Evolutionary conservation across 139 green algal species (phyloP).

Genomic region (Closterium sp.): DNA sequence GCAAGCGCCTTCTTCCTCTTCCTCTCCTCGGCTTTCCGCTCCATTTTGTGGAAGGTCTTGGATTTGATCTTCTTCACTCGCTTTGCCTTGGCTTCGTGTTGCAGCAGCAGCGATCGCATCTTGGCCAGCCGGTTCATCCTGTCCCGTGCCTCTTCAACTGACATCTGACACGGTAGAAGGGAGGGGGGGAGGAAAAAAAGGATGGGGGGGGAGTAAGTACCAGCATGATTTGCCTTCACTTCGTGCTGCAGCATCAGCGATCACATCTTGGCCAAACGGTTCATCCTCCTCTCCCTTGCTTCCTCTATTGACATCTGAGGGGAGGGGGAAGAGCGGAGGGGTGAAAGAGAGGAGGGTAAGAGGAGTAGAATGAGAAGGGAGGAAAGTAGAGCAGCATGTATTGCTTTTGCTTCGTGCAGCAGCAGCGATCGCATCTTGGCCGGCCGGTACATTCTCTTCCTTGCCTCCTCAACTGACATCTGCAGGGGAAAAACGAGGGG

Average conservation of each 20-base stretch:
- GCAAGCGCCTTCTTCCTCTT: background rate
- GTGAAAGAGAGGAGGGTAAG: background rate
- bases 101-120: conserved; percentile 78
- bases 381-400: too few species aligned
- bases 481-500: background rate
- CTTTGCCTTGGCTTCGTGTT: conserved; percentile 86
- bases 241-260: conserved; percentile 83
- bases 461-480: conserved; percentile 74
- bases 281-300: conserved; percentile 38
- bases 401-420: conserved; percentile 88
- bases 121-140: conserved; percentile 56
- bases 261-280: conserved; percentile 57
- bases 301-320: conserved; percentile 71
- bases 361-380: too few species aligned
- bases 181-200: background rate
- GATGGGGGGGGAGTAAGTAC: background rate
- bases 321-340: background rate
- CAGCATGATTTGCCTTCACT: too few species aligned
- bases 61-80: conserved; percentile 85
- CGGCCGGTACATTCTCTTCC: conserved; percentile 52
- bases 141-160: conserved; percentile 67
- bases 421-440: conserved; percentile 68
- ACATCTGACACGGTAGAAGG: conserved; percentile 46
- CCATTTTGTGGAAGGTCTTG: conserved; percentile 62
- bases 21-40: conserved; percentile 51